Evolutionary conservation across 768 basidiomycete genomes (phyloP).

Genomic region (Dioszegia hungarica): DNA sequence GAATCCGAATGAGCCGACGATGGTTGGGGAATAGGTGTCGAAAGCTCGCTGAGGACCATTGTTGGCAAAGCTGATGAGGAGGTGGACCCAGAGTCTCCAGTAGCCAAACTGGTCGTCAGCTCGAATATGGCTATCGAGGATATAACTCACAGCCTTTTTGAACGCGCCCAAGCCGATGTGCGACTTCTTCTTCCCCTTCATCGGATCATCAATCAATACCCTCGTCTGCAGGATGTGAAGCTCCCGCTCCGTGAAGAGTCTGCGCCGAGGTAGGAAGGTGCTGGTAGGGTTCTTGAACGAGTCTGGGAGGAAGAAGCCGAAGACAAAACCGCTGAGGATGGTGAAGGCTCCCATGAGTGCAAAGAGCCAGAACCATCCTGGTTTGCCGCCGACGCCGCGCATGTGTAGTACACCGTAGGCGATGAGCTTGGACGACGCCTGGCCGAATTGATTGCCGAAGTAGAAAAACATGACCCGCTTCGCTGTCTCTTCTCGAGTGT

Average conservation of each 20-base stretch:
- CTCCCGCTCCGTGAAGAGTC: conserved; percentile 30
- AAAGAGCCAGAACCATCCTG: conserved; percentile 30
- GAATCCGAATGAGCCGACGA: conserved; percentile 23
- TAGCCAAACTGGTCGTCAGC: conserved; percentile 9
- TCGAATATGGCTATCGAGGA: conserved; percentile 1
- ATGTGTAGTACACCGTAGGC: conserved; percentile 37
- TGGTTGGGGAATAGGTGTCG: conserved; percentile 19
- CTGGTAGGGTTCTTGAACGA: conserved; percentile 23
- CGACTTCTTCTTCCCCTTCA: conserved; percentile 21
- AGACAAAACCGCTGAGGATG: conserved; percentile 24
- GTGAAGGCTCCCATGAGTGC: conserved; percentile 27
- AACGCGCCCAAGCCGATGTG: conserved; percentile 4
- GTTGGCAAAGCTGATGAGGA: conserved; percentile 16
- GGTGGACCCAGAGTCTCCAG: conserved; percentile 26
- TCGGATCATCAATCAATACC: conserved; percentile 34
- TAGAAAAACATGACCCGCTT: conserved; percentile 36
- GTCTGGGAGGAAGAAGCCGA: conserved; percentile 33
- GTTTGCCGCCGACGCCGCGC: conserved; percentile 8
- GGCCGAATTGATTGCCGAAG: conserved; percentile 25
- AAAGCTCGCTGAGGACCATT: conserved; percentile 20
- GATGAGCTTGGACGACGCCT: conserved; percentile 26
- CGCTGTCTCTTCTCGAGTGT: conserved; percentile 36
- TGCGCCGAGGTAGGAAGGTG: conserved; percentile 22
- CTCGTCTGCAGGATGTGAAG: conserved; percentile 29
- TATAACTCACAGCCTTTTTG: conserved; percentile 14